These are phyloP conservation scores for Hypoxylon sp. DNA, from an alignment of 2,329 filamentous ascomycete species.

Conservation along the genomic window DNA sequence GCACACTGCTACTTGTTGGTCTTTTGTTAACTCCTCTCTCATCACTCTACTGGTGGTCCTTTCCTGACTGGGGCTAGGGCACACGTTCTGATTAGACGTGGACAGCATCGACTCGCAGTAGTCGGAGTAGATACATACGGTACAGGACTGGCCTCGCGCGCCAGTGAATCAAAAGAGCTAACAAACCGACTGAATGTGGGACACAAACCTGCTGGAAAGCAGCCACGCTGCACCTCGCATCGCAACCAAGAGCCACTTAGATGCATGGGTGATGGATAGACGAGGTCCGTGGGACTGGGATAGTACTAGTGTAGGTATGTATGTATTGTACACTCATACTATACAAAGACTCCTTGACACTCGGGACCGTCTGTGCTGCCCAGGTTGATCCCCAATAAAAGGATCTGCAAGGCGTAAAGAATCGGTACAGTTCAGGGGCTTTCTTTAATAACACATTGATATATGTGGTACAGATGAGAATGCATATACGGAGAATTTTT, in stretches of 20 bases:
- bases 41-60: constrained; percentile 18
- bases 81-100: constrained; percentile 27
- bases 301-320: constrained; percentile 18
- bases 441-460: constrained; percentile 29
- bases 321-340: constrained; percentile 4
- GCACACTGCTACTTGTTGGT: constrained; percentile 6
- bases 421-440: constrained; percentile 38
- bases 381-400: constrained; percentile 39
- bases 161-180: constrained; percentile 32
- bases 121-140: constrained; percentile 23
- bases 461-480: constrained; percentile 12
- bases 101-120: constrained; percentile 31
- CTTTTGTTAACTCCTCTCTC: constrained; percentile 24
- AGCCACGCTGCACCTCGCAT: constrained; percentile 31
- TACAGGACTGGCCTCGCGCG: constrained; percentile 24
- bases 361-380: constrained; percentile 36
- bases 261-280: constrained; percentile 41
- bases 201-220: constrained; percentile 23
- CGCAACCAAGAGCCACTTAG: constrained; percentile 38
- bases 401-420: constrained; percentile 39
- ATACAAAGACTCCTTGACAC: constrained; percentile 12
- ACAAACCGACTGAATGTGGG: constrained; percentile 30
- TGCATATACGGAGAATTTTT: constrained; percentile 20
- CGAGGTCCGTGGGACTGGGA: constrained; percentile 42
- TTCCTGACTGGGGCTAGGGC: constrained; percentile 38